phyloP scores from a whole-genome alignment of 257 asterid species.

The Fraxinus quadrangulata region DNA sequence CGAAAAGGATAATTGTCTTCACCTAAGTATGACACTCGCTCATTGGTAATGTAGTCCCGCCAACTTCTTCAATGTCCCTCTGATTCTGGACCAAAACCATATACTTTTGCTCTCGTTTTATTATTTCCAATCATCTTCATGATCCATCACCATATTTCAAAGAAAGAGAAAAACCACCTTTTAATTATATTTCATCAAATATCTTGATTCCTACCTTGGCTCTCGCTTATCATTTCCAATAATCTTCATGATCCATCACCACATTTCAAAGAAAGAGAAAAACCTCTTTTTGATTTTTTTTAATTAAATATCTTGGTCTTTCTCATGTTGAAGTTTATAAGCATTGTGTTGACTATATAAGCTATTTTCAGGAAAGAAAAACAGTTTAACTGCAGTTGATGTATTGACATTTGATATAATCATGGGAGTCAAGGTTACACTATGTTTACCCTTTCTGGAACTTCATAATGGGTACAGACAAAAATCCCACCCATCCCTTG shows the following conservation, averaged over 20 bases:
- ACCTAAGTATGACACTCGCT: background rate
- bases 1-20: background rate
- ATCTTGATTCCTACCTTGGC: too few relatives aligned
- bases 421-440: background rate
- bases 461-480: background rate
- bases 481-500: background rate
- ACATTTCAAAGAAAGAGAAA: too few relatives aligned
- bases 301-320: background rate
- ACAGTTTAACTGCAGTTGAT: background rate
- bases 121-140: too few relatives aligned
- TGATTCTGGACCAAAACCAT: background rate
- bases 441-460: background rate
- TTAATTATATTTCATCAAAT: too few relatives aligned
- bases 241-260: too few relatives aligned
- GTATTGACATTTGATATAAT: too few relatives aligned
- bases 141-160: too few relatives aligned
- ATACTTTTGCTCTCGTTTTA: background rate
- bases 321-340: background rate
- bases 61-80: background rate
- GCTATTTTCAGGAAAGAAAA: background rate
- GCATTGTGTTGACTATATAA: background rate
- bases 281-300: too few relatives aligned
- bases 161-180: too few relatives aligned
- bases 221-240: too few relatives aligned
- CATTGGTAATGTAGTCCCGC: background rate